Evolutionary conservation across 108 stramenopile genomes (phyloP).

Genomic region (Cylindrotheca closterium): DNA sequence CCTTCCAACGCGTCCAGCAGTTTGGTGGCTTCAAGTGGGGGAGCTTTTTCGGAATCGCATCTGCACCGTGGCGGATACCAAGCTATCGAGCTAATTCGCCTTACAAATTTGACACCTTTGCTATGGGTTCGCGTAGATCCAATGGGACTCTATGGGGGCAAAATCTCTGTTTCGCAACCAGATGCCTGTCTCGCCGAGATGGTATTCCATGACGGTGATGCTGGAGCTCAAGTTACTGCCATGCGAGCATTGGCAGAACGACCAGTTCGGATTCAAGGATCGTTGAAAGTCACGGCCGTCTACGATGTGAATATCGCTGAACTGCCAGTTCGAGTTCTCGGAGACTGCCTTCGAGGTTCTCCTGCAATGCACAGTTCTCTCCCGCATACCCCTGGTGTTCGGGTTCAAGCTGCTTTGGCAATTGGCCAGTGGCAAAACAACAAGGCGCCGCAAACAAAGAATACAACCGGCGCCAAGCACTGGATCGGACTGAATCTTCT

Average conservation of each 20-base stretch:
- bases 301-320: conserved; percentile 78
- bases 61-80: conserved; percentile 83
- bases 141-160: conserved; percentile 71
- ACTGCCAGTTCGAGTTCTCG: conserved; percentile 79
- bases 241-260: conserved; percentile 79
- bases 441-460: conserved; percentile 69
- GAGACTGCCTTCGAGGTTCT: conserved; percentile 83
- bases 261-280: conserved; percentile 77
- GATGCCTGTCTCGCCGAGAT: conserved; percentile 86
- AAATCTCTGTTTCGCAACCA: conserved; percentile 76
- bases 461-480: conserved; percentile 57
- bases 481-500: conserved; percentile 80
- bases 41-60: conserved; percentile 61
- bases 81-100: conserved; percentile 83
- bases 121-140: conserved; percentile 88
- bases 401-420: conserved; percentile 77
- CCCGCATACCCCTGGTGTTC: conserved; percentile 81
- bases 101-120: conserved; percentile 83
- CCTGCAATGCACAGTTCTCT: conserved; percentile 77
- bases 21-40: conserved; percentile 17
- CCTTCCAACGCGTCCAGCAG: conserved; percentile 10
- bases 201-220: conserved; percentile 87
- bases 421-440: conserved; percentile 92
- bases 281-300: conserved; percentile 67
- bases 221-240: conserved; percentile 78